phyloP scores from a whole-genome alignment of 2,329 filamentous ascomycete genomes.

The Beauveria scarabaeidicola region DNA sequence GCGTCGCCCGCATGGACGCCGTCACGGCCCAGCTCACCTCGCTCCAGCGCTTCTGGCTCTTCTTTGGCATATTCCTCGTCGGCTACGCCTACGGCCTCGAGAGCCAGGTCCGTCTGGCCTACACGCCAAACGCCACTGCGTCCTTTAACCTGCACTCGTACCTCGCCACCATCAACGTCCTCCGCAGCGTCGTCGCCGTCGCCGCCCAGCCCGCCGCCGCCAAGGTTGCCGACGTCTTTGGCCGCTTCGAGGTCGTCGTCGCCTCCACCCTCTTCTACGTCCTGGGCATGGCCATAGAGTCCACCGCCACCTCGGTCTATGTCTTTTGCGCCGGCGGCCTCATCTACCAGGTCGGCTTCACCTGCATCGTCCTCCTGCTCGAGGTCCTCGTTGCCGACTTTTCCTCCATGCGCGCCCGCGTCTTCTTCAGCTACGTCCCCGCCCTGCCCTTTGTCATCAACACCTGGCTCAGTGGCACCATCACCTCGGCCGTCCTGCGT shows the following conservation, averaged over 20 bases:
- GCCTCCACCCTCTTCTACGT: constrained; percentile 50
- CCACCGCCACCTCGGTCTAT: constrained; percentile 37
- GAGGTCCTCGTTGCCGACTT: constrained; percentile 55
- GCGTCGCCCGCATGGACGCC: constrained; percentile 45
- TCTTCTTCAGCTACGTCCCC: constrained; percentile 56
- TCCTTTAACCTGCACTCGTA: constrained; percentile 45
- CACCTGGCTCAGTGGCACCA: constrained; percentile 54
- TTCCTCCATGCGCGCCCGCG: constrained; percentile 49
- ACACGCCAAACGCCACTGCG: constrained; percentile 47
- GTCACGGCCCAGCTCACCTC: constrained; percentile 37
- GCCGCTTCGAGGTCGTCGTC: constrained; percentile 49
- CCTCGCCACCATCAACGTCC: constrained; percentile 49
- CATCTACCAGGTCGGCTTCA: constrained; percentile 52
- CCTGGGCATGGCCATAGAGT: constrained; percentile 44
- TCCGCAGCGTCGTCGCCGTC: constrained; percentile 51
- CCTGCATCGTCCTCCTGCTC: constrained; percentile 45
- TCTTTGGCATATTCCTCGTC: constrained; percentile 49
- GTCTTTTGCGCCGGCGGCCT: constrained; percentile 45
- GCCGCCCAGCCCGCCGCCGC: constrained; percentile 50
- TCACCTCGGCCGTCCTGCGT: constrained; percentile 41
- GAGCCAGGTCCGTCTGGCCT: constrained; percentile 40
- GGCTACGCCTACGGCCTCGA: constrained; percentile 54
- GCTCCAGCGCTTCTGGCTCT: constrained; percentile 41
- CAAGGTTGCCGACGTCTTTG: constrained; percentile 56
- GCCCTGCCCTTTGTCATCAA: constrained; percentile 52